Percentiles rank a stretch among this genome's conserved stretches.
These are phyloP conservation scores for Bruguiera hainesii DNA, from an alignment of 441 rosid species.

Conservation along the genomic window DNA sequence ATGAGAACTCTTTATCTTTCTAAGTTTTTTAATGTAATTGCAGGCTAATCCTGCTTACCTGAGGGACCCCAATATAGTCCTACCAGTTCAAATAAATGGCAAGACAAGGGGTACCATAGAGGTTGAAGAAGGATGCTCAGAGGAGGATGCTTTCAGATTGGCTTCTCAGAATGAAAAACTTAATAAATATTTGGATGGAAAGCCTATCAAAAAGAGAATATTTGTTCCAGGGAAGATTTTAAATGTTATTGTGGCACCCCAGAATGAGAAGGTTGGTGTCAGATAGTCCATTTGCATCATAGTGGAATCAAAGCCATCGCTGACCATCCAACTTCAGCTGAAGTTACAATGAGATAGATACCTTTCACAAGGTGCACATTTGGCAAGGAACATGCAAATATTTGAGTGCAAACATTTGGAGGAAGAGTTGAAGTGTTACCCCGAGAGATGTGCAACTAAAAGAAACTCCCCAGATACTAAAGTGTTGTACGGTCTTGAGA, in stretches of 20 bases:
- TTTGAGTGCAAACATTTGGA: too few species aligned
- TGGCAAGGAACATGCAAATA: too few species aligned
- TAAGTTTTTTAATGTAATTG: conserved; percentile 15
- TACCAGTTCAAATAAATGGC: conserved; percentile 96
- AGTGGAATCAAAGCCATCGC: too few species aligned
- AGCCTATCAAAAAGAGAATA: conserved; percentile 65
- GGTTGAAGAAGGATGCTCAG: conserved; percentile 80
- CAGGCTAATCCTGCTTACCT: conserved; percentile 71
- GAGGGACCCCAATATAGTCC: conserved; percentile 54
- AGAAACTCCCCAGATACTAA: too few species aligned
- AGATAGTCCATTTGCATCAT: conserved; percentile 7
- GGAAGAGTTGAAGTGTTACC: too few species aligned
- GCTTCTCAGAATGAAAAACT: conserved; percentile 65
- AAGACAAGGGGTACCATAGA: conserved; percentile 88
- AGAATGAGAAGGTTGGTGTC: conserved; percentile 47
- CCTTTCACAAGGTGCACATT: too few species aligned
- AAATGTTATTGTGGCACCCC: conserved; percentile 66
- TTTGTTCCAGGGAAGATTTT: conserved; percentile 87
- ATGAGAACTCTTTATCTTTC: background rate
- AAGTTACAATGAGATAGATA: too few species aligned
- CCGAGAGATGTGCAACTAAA: too few species aligned
- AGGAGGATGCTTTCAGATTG: conserved; percentile 70
- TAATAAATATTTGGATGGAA: conserved; percentile 57
- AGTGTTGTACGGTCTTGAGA: too few species aligned
- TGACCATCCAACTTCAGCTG: too few species aligned